These are phyloP conservation scores for Tolypocladium nubicola DNA, from an alignment of 2,329 filamentous ascomycete genomes.

Conservation along the genomic window DNA sequence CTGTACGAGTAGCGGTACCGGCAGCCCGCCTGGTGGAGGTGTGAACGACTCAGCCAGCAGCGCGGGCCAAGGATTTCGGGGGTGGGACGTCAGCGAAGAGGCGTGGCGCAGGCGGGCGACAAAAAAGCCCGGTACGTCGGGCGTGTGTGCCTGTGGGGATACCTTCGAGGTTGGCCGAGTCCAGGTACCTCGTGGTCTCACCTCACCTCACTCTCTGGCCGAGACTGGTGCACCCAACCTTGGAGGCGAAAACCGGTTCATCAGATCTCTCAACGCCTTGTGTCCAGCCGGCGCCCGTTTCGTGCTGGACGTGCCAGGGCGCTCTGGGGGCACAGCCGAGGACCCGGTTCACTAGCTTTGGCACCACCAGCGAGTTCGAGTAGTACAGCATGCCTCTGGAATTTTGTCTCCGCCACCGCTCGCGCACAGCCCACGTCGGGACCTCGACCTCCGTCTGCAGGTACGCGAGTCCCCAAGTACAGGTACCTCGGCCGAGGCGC, in stretches of 20 bases:
- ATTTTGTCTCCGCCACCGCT: background rate
- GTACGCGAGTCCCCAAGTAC: background rate
- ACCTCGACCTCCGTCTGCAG: background rate
- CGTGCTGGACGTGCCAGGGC: too few relatives aligned
- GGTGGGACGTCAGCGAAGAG: background rate
- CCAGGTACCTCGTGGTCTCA: background rate
- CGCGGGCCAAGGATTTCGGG: background rate
- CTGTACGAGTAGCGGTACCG: background rate
- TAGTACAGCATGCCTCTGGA: background rate
- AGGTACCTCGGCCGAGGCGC: background rate
- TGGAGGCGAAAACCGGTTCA: background rate
- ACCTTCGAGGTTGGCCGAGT: background rate
- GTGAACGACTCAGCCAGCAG: background rate
- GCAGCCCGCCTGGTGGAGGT: background rate
- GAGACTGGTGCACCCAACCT: background rate
- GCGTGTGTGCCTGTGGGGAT: background rate
- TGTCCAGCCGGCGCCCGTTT: background rate
- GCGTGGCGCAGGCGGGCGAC: background rate
- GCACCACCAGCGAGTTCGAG: too few relatives aligned
- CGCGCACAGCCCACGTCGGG: background rate
- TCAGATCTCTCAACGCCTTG: background rate
- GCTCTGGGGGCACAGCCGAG: background rate
- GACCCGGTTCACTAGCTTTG: too few relatives aligned
- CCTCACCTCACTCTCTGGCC: background rate
- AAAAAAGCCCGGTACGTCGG: background rate